Evolutionary conservation across 2,329 filamentous ascomycete genomes (phyloP).

Genomic region (Fulvia fulva): DNA sequence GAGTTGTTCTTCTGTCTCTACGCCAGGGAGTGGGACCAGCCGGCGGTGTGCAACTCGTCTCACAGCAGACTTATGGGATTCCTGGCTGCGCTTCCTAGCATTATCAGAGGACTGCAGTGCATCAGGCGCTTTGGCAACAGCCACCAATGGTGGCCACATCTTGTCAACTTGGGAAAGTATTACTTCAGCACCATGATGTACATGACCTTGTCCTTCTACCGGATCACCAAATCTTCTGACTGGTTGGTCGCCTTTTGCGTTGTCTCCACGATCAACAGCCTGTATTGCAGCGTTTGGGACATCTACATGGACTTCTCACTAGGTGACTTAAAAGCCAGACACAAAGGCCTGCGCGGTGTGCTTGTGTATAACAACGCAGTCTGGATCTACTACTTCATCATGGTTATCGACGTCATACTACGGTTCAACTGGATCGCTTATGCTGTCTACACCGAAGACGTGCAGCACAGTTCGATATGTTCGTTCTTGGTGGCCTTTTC

Average conservation of each 20-base stretch:
- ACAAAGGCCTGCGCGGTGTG: slow-evolving; percentile 66
- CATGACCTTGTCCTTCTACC: slow-evolving; percentile 75
- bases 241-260: slow-evolving; percentile 70
- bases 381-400: slow-evolving; percentile 84
- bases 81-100: slow-evolving; percentile 73
- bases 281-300: slow-evolving; percentile 90
- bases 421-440: slow-evolving; percentile 96
- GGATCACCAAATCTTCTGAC: slow-evolving; percentile 58
- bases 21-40: slow-evolving; percentile 67
- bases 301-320: slow-evolving; percentile 87
- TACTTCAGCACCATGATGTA: slow-evolving; percentile 76
- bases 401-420: slow-evolving; percentile 76
- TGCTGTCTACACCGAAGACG: slow-evolving; percentile 71
- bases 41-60: slow-evolving; percentile 75
- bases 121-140: slow-evolving; percentile 86
- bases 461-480: slow-evolving; percentile 77
- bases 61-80: slow-evolving; percentile 83
- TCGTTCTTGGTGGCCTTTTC: slow-evolving; percentile 75
- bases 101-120: slow-evolving; percentile 90
- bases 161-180: slow-evolving; percentile 92
- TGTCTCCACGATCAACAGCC: slow-evolving; percentile 73
- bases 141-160: slow-evolving; percentile 80
- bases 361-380: slow-evolving; percentile 68
- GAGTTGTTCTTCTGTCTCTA: slow-evolving; percentile 95
- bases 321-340: slow-evolving; percentile 66